Conservation (phyloP, 768 basidiomycete species). For the Boletus rubescentipes region DNA sequence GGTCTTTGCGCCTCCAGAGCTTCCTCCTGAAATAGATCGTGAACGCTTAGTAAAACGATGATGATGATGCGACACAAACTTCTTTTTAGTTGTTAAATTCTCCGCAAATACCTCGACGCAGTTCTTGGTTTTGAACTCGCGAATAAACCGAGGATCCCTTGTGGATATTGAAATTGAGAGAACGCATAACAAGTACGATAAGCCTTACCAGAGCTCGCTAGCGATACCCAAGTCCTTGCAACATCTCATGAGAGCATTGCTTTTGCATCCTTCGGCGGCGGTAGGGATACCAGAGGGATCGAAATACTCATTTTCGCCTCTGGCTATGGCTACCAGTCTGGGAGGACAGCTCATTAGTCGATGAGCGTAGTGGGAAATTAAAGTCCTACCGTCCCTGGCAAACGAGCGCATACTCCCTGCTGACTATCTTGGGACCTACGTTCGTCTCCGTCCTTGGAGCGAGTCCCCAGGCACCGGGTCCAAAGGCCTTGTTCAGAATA, state of each 20-base stretch:
- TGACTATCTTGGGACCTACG: constrained; percentile 83
- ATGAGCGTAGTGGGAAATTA: not conserved
- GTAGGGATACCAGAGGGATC: constrained; percentile 89
- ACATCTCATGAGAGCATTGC: constrained; percentile 96
- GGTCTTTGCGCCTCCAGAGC: constrained; percentile 86
- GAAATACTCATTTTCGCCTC: constrained; percentile 97
- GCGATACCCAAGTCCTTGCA: constrained; percentile 96
- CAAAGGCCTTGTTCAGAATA: constrained; percentile 89
- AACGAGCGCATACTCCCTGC: constrained; percentile 91
- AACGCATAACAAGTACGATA: not conserved
- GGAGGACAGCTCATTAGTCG: not conserved
- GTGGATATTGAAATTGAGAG: not conserved
- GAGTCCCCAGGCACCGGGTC: constrained; percentile 96
- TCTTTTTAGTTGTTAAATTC: constrained; percentile 82
- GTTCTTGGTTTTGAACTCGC: constrained; percentile 83
- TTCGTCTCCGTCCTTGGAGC: constrained; percentile 92
- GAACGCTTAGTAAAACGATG: not conserved
- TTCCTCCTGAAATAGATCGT: constrained; percentile 62
- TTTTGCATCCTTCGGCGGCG: constrained; percentile 93
- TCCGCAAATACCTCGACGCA: constrained; percentile 87
- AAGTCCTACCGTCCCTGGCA: constrained; percentile 75
- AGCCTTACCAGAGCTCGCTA: constrained; percentile 85
- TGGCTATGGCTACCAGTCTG: constrained; percentile 85
- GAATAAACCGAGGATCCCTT: constrained; percentile 96
- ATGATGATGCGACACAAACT: constrained; percentile 51